These are phyloP conservation scores for Fusarium praegraminearum DNA, from an alignment of 2,329 filamentous ascomycete species.

Conservation along the genomic window DNA sequence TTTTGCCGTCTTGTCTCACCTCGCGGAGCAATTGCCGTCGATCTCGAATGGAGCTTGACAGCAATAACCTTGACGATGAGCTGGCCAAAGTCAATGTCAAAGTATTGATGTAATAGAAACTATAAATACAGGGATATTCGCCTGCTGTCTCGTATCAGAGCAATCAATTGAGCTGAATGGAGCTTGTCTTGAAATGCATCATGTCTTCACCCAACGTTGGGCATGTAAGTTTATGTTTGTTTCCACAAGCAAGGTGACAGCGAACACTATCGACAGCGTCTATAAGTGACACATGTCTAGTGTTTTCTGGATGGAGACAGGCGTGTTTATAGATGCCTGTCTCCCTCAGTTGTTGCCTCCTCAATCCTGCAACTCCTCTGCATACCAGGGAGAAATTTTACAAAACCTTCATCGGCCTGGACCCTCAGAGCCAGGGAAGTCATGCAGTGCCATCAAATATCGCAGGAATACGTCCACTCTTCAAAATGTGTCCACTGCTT, in stretches of 20 bases:
- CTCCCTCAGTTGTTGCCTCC: not conserved
- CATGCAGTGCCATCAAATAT: not conserved
- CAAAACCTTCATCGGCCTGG: not conserved
- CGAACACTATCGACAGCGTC: not conserved
- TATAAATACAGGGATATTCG: not conserved
- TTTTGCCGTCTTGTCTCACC: not conserved
- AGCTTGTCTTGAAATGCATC: not conserved
- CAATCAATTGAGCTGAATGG: not conserved
- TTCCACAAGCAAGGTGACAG: not conserved
- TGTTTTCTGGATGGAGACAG: not conserved
- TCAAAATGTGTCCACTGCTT: not conserved
- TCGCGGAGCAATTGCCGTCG: not conserved
- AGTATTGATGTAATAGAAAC: not conserved
- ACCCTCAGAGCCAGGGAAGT: not conserved
- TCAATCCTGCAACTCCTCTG: not conserved
- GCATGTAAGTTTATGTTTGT: not conserved
- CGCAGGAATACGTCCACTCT: not conserved
- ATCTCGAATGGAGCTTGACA: conserved; percentile 10
- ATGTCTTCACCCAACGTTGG: not conserved
- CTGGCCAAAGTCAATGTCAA: not conserved
- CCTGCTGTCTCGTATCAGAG: not conserved
- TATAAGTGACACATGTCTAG: not conserved
- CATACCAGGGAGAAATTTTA: not conserved
- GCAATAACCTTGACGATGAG: conserved; percentile 14
- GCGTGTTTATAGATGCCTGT: not conserved